These are phyloP conservation scores for Didymella keratinophila DNA, from an alignment of 2,329 filamentous ascomycete genomes.

Conservation along the genomic window DNA sequence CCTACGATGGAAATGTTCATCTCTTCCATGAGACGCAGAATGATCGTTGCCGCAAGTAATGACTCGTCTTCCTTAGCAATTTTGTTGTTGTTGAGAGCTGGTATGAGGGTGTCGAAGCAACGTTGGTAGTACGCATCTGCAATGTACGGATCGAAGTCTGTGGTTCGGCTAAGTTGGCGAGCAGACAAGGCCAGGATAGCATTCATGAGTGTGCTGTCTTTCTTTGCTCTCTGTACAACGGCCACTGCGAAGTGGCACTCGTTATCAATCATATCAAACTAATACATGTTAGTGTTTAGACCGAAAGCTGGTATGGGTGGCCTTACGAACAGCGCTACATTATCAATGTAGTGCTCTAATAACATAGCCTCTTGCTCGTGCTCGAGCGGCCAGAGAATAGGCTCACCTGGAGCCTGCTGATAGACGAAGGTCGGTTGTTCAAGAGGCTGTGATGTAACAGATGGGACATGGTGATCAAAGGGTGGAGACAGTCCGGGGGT, in stretches of 20 bases:
- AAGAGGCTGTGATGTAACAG: conserved; percentile 19
- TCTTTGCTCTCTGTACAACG: conserved; percentile 48
- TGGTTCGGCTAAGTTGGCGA: conserved; percentile 52
- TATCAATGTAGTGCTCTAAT: conserved; percentile 48
- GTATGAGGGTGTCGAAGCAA: conserved; percentile 53
- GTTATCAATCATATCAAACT: conserved; percentile 50
- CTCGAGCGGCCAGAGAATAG: conserved; percentile 47
- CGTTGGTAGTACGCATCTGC: conserved; percentile 54
- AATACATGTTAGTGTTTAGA: neutral
- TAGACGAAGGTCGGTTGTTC: conserved; percentile 36
- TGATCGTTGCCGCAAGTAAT: conserved; percentile 53
- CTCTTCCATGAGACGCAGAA: conserved; percentile 53
- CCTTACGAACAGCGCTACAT: conserved; percentile 48
- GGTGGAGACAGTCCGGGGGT: conserved; percentile 24
- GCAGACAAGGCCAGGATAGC: conserved; percentile 54
- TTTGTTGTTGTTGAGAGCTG: conserved; percentile 50
- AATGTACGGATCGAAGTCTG: conserved; percentile 51
- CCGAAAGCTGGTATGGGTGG: neutral
- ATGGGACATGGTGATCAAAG: conserved; percentile 24
- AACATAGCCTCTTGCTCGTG: conserved; percentile 50
- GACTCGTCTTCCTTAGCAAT: conserved; percentile 52
- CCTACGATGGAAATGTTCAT: conserved; percentile 52
- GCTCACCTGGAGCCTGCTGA: conserved; percentile 40
- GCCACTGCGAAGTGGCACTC: conserved; percentile 46
- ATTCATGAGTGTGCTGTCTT: conserved; percentile 52